Evolutionary conservation across 2,329 filamentous ascomycete species (phyloP).

Genomic region (Teratosphaeria destructans): DNA sequence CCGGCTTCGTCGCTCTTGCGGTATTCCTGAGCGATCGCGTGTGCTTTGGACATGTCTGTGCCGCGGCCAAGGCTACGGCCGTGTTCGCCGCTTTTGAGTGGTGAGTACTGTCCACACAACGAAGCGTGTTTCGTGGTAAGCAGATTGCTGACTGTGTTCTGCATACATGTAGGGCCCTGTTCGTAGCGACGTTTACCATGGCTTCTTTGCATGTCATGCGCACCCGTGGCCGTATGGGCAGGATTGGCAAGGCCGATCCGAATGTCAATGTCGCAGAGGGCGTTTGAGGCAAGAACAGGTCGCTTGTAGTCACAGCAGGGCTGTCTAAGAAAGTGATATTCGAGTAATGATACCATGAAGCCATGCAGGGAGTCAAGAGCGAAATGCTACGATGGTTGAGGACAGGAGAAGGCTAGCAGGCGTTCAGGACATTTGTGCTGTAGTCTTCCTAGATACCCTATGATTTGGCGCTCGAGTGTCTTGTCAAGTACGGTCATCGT

Average conservation of each 20-base stretch:
- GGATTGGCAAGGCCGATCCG: slow-evolving; percentile 15
- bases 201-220: slow-evolving; percentile 38
- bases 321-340: background rate
- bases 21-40: slow-evolving; percentile 50
- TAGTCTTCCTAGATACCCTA: background rate
- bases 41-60: slow-evolving; percentile 48
- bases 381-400: background rate
- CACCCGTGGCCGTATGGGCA: slow-evolving; percentile 21
- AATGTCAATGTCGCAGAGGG: slow-evolving; percentile 23
- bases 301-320: background rate
- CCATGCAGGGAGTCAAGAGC: background rate
- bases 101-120: slow-evolving; percentile 22
- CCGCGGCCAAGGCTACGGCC: slow-evolving; percentile 50
- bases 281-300: background rate
- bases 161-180: slow-evolving; percentile 41
- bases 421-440: background rate
- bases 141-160: background rate
- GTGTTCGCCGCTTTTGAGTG: slow-evolving; percentile 59
- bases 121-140: background rate
- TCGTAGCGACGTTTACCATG: slow-evolving; percentile 40
- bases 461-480: background rate
- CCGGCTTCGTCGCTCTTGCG: slow-evolving; percentile 68
- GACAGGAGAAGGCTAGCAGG: background rate
- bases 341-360: background rate
- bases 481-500: background rate